Evolutionary conservation across 371 early-diverging fungal species (phyloP), one percentile per base, ranked within the genome.

Genomic region (Syncephalis plumigaleata): DNA sequence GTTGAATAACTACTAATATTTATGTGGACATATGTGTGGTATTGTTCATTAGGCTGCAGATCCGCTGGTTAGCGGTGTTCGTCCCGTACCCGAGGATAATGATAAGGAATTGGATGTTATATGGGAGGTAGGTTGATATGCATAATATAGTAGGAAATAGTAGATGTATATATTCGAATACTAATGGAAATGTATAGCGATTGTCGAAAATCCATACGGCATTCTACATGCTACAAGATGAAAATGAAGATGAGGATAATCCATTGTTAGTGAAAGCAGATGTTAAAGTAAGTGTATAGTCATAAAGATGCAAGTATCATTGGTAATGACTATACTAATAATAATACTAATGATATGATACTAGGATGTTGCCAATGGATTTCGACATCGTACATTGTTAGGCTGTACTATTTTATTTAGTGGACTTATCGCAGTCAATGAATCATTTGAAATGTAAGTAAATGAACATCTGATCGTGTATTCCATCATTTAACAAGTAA

Each of bases 401-500:
- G n/a, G 13, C 16, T 38, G 18, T 55, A 58, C 39, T 47, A 67
- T 42, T 71, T 71, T 46, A 61, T 50, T 44, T 38, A n/a, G 56
- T 73, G 65, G 73, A 67, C 49, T 51, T 46, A 39, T 55, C n/a
- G 65, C 73, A 3, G 49, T 79, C 21, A 46, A 61, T 25, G 65
- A 67, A 2, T 54, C 65, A 21, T 55, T 65, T 36, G 54, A 75
- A 31, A 56, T 71, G 2, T 80, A 77, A 51, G 66, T 72, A 26
- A 65, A 74, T 7, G 59, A 76, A 15, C 73, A 76, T 31, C 75
- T 73, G 13, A 57, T 66, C 36, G 60, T 63, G 39, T 53, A 70
- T 47, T 51, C 55, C 39, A 65, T 64, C 11, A 52, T 60, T 1
- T 47, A 56, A 39, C 67, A 36, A 26, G 20, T 21, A 38, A 40